Evolutionary conservation across 306 rosid genomes (phyloP).

Genomic region (Bauhinia variegata): DNA sequence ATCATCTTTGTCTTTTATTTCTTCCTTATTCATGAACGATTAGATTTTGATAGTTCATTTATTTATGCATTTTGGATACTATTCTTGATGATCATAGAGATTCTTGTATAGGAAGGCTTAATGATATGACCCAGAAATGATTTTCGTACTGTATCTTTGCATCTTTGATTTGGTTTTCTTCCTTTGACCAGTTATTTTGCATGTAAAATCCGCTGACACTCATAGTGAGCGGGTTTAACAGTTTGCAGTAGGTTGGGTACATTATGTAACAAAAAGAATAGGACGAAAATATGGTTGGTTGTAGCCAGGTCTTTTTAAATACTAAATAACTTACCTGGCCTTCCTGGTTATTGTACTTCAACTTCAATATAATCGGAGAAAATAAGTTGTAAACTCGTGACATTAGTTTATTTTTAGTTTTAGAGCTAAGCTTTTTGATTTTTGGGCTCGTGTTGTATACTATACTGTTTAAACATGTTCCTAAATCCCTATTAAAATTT

Average conservation of each 20-base stretch:
- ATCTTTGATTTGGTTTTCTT: background rate
- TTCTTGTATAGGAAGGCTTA: background rate
- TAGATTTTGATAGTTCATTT: background rate
- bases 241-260: no score
- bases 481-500: background rate
- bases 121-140: background rate
- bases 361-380: no score
- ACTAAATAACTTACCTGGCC: no score
- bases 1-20: background rate
- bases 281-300: no score
- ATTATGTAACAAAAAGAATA: no score
- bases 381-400: no score
- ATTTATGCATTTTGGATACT: background rate
- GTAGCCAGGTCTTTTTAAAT: no score
- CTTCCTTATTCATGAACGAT: background rate
- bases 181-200: background rate
- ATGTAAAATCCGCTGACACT: no score
- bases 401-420: no score
- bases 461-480: background rate
- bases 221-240: no score
- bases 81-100: background rate
- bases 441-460: background rate
- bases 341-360: no score
- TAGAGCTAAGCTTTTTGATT: no score
- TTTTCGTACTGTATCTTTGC: background rate